These are phyloP conservation scores for Elymus sibiricus DNA, from an alignment of 176 grass and related monocot genomes.

Conservation along the genomic window DNA sequence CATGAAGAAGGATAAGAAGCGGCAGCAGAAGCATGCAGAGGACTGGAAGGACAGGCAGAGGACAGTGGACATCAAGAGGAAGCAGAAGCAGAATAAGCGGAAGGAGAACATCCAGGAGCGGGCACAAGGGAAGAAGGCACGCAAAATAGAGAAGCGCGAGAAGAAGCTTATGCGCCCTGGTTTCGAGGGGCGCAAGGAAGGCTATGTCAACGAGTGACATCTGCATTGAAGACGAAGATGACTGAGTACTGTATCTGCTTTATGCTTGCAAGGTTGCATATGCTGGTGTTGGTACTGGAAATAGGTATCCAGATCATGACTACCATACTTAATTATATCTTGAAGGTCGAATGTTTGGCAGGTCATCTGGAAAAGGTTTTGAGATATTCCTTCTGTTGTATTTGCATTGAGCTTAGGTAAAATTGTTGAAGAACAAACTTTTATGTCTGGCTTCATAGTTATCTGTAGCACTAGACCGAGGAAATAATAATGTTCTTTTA, in stretches of 20 bases:
- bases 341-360: constrained; percentile 18
- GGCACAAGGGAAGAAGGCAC: constrained; percentile 72
- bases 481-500: neutral
- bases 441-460: neutral
- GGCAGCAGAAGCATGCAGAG: constrained; percentile 48
- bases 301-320: constrained; percentile 16
- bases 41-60: constrained; percentile 71
- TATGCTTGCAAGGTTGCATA: constrained; percentile 9
- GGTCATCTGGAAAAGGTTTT: neutral
- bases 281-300: neutral
- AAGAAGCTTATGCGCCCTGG: constrained; percentile 91
- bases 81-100: constrained; percentile 64
- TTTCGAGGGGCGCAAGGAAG: constrained; percentile 84
- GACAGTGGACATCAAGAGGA: constrained; percentile 38
- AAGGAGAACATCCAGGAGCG: constrained; percentile 65
- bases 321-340: neutral
- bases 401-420: constrained; percentile 11
- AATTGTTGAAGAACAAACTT: neutral
- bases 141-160: constrained; percentile 89
- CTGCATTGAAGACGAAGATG: neutral
- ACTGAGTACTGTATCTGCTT: neutral
- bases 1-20: constrained; percentile 81
- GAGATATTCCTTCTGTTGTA: neutral
- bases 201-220: constrained; percentile 67
- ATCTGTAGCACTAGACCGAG: neutral